Evolutionary conservation across 306 rosid species (phyloP), one percentile per base, ranked within the genome.

Genomic region (Begonia masoniana): DNA sequence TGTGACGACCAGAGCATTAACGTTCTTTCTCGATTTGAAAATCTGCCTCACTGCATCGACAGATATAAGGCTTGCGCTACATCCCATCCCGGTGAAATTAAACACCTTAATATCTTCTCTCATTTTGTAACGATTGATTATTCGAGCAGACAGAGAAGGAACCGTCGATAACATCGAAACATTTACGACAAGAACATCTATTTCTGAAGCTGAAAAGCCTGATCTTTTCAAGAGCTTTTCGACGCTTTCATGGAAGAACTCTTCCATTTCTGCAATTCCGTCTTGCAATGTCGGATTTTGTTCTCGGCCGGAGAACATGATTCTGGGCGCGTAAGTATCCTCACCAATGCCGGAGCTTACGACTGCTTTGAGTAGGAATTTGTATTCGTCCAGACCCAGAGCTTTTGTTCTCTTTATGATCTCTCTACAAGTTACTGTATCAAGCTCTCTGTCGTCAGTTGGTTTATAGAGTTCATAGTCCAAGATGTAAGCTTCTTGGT

Each of bases 101-200:
- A 31, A 31, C 7, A 31, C 39, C 39, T 7, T 31, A 31, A 31
- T 35, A 15, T 82, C 71, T n/a, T 76, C 66, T 52, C 84, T 73
- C 39, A 79, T 78, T 19, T 71, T 78, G 91, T 81, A 85, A n/a
- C 71, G 59, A 70, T 82, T 81, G 13, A 78, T 51, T 13, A 85
- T 80, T 5, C 91, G 74, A 1, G 91, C 67, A 0, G 91, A 47
- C 9, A 85, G 75, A 8, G 95, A 85, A n/a, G 95, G 95, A 0
- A 77, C 50, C 0, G 91, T 80, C 31, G 92, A 67, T 52, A 85
- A 76, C 68, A 82, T 55, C 0, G 87, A 85, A 12, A 85, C 95
- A n/a, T 85, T 85, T 1, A 85, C 95, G 2, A 74, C 91, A 2
- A 82, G 82, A 6, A 85, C 58, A 71, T 85, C 80, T 8, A 85